phyloP scores from a whole-genome alignment of 371 early-diverging fungal species.

The Mucor velutinosus region DNA sequence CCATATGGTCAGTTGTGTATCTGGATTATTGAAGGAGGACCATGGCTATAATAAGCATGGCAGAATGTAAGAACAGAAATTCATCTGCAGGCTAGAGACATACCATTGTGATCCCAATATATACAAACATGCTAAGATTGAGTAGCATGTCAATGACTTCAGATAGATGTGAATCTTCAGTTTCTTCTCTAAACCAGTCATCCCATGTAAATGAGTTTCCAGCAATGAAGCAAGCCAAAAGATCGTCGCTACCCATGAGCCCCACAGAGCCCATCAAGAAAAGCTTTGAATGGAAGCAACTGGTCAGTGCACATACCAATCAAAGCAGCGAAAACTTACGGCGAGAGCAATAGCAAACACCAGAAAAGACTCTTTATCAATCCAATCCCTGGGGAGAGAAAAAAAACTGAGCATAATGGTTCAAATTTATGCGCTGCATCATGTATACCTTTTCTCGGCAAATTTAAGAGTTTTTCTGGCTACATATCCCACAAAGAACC shows the following conservation, averaged over 20 bases:
- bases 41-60: constrained; percentile 57
- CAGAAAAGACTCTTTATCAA: constrained; percentile 90
- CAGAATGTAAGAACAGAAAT: not conserved
- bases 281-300: constrained; percentile 37
- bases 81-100: not conserved
- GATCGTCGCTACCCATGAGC: constrained; percentile 78
- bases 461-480: constrained; percentile 69
- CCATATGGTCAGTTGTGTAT: constrained; percentile 51
- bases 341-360: constrained; percentile 85
- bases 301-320: not conserved
- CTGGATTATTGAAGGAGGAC: constrained; percentile 51
- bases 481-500: constrained; percentile 73
- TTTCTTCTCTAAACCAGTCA: constrained; percentile 84
- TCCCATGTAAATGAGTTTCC: constrained; percentile 90
- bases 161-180: constrained; percentile 79
- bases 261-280: constrained; percentile 79
- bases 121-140: constrained; percentile 88
- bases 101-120: constrained; percentile 81
- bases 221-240: constrained; percentile 88
- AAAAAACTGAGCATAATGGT: not conserved
- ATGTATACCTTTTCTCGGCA: constrained; percentile 61
- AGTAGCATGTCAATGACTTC: constrained; percentile 86
- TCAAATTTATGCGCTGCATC: not conserved
- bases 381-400: constrained; percentile 24
- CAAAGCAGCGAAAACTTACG: constrained; percentile 29